phyloP scores from a whole-genome alignment of 1,284 basidiomycete genomes.

The Sporisorium iseilematis-ciliati region DNA sequence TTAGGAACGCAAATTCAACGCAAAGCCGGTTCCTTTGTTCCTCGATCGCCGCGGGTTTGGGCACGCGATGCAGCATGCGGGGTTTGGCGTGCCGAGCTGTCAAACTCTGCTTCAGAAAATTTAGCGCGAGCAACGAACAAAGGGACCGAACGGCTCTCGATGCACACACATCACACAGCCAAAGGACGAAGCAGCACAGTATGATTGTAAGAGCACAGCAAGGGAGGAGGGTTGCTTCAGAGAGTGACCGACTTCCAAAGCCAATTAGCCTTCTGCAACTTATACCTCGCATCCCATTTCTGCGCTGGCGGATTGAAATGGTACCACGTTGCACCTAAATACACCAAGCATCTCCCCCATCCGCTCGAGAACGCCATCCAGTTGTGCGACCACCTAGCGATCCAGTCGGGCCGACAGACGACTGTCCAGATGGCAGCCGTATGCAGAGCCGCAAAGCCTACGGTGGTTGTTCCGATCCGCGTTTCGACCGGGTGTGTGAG shows the following conservation, averaged over 20 bases:
- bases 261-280: not conserved
- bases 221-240: not conserved
- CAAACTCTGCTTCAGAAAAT: conserved; percentile 24
- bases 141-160: not conserved
- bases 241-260: not conserved
- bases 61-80: conserved; percentile 3
- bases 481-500: conserved; percentile 14
- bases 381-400: not conserved
- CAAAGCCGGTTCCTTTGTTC: conserved; percentile 11
- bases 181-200: too few relatives aligned
- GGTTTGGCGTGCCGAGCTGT: conserved; percentile 18
- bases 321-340: conserved; percentile 1
- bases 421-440: conserved; percentile 14
- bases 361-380: conserved; percentile 6
- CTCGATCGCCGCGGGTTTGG: not conserved
- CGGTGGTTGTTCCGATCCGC: conserved; percentile 7
- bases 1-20: too few relatives aligned
- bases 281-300: conserved; percentile 4
- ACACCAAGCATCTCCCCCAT: conserved; percentile 9
- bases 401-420: conserved; percentile 4
- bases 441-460: conserved; percentile 8
- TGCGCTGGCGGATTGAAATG: conserved; percentile 16
- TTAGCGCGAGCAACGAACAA: not conserved
- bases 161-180: not conserved
- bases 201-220: too few relatives aligned